Percentiles rank a stretch among this genome's conserved stretches.
Conservation (phyloP, 805 yeast species). For the Candida wancherniae region DNA sequence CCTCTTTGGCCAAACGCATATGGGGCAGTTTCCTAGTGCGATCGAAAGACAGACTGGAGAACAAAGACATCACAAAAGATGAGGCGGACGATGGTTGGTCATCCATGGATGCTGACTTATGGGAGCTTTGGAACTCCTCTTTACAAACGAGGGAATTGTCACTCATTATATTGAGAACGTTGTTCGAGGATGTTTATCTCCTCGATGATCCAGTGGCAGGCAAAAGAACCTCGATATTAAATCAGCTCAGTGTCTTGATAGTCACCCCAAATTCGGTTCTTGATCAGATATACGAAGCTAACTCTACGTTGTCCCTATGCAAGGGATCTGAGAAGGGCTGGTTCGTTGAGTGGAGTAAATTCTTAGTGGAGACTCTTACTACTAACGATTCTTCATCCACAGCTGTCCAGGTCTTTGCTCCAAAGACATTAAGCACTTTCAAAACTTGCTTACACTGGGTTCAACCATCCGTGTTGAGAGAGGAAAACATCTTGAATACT, state of each 20-base stretch:
- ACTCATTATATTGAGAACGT: slow-evolving; percentile 71
- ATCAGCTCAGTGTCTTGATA: slow-evolving; percentile 79
- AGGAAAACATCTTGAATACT: slow-evolving; percentile 59
- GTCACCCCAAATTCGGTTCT: slow-evolving; percentile 68
- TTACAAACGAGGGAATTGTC: slow-evolving; percentile 68
- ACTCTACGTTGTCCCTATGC: slow-evolving; percentile 57
- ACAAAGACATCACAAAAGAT: slow-evolving; percentile 28
- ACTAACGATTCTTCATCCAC: slow-evolving; percentile 24
- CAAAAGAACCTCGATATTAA: slow-evolving; percentile 68
- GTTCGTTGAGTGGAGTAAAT: slow-evolving; percentile 67
- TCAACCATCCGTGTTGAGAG: slow-evolving; percentile 65
- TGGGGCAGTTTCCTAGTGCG: slow-evolving; percentile 77
- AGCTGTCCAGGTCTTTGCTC: slow-evolving; percentile 44
- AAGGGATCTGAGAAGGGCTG: slow-evolving; percentile 79
- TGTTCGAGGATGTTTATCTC: slow-evolving; percentile 89
- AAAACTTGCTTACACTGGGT: slow-evolving; percentile 93
- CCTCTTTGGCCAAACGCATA: slow-evolving; percentile 77
- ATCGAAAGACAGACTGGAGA: slow-evolving; percentile 20
- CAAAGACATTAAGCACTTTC: slow-evolving; percentile 71
- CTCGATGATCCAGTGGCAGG: slow-evolving; percentile 89
- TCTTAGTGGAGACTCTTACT: slow-evolving; percentile 30
- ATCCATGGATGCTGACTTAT: slow-evolving; percentile 76
- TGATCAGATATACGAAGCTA: slow-evolving; percentile 57
- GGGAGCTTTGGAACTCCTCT: slow-evolving; percentile 67
- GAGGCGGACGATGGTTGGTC: slow-evolving; percentile 70